Percentiles rank a stretch among this genome's conserved stretches.
These are phyloP conservation scores for Periconia digitata DNA, from an alignment of 2,329 filamentous ascomycete species.

Conservation along the genomic window DNA sequence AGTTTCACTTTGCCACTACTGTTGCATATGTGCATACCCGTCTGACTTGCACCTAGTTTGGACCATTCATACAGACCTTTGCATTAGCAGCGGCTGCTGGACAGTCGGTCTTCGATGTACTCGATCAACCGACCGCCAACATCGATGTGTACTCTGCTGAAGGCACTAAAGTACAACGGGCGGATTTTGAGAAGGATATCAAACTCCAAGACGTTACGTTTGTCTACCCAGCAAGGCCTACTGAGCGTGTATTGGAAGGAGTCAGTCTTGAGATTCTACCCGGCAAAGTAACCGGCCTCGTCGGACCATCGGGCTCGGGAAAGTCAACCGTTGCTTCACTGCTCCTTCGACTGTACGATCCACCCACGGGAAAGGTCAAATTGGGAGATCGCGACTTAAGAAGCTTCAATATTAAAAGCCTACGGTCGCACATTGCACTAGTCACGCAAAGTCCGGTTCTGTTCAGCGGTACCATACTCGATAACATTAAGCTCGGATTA, in stretches of 20 bases:
- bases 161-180: slow-evolving; percentile 18
- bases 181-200: slow-evolving; percentile 34
- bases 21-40: background rate
- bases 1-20: background rate
- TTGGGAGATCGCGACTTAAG: slow-evolving; percentile 31
- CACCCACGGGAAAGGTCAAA: slow-evolving; percentile 27
- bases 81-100: slow-evolving; percentile 56
- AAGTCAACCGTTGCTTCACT: slow-evolving; percentile 50
- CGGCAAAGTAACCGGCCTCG: slow-evolving; percentile 48
- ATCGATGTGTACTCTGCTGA: slow-evolving; percentile 43
- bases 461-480: slow-evolving; percentile 39
- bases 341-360: slow-evolving; percentile 45
- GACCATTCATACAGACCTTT: slow-evolving; percentile 62
- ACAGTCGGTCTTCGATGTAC: slow-evolving; percentile 47
- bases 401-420: slow-evolving; percentile 30
- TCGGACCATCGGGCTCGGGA: slow-evolving; percentile 49
- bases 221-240: slow-evolving; percentile 48
- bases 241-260: slow-evolving; percentile 42
- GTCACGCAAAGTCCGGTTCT: slow-evolving; percentile 38
- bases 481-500: slow-evolving; percentile 40
- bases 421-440: slow-evolving; percentile 35
- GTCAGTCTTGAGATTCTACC: slow-evolving; percentile 41
- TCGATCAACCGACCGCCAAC: slow-evolving; percentile 43
- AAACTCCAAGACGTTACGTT: slow-evolving; percentile 44
- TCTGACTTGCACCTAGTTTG: slow-evolving; percentile 46